phyloP scores from a whole-genome alignment of 2,329 filamentous ascomycete species.

The Aspergillus sp. region DNA sequence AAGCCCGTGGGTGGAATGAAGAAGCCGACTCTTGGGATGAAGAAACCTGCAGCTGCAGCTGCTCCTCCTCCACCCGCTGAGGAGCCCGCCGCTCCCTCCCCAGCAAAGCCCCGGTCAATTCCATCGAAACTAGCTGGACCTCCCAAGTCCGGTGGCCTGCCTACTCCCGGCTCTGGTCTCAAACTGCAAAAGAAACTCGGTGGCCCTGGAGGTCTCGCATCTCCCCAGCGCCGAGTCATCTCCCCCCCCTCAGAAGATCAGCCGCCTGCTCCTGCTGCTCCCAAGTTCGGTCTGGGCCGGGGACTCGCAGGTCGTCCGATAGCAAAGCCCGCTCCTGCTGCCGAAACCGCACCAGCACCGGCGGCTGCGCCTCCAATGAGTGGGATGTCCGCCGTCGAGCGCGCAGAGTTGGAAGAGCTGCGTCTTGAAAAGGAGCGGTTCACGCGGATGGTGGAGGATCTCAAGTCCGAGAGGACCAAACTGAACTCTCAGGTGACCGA shows the following conservation, averaged over 20 bases:
- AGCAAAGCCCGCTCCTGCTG: constrained; percentile 61
- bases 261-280: constrained; percentile 38
- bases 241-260: constrained; percentile 48
- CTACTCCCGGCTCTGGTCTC: constrained; percentile 42
- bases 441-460: constrained; percentile 71
- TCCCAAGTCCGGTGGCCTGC: constrained; percentile 39
- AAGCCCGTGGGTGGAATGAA: constrained; percentile 52
- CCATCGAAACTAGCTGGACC: constrained; percentile 48
- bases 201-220: constrained; percentile 40
- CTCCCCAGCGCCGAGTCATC: constrained; percentile 43
- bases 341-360: constrained; percentile 51
- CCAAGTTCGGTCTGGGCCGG: constrained; percentile 64
- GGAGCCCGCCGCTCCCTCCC: constrained; percentile 54
- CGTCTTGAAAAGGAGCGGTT: constrained; percentile 79
- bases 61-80: constrained; percentile 51
- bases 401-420: constrained; percentile 88
- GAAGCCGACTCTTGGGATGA: constrained; percentile 49
- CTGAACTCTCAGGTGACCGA: constrained; percentile 86
- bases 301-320: constrained; percentile 85
- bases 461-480: constrained; percentile 77
- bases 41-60: constrained; percentile 49
- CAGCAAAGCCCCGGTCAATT: constrained; percentile 40
- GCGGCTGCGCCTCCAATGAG: constrained; percentile 57
- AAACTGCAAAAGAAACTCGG: constrained; percentile 46
- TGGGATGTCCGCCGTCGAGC: constrained; percentile 74